Conservation (phyloP, 2,329 filamentous ascomycete species). For the Aspergillus pseudoviridinutans region DNA sequence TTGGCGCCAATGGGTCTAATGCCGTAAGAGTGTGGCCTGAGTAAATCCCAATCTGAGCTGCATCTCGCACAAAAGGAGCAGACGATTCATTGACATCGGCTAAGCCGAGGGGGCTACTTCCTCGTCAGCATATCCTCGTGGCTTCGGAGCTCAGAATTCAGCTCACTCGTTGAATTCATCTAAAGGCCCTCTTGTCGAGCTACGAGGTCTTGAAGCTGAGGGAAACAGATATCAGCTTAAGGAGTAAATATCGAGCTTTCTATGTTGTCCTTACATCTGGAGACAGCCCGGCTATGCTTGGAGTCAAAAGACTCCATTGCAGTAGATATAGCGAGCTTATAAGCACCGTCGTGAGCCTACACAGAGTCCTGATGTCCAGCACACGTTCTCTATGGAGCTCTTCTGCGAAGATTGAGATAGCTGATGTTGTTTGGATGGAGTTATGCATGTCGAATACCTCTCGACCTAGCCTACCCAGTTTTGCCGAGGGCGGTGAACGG, state of each 20-base stretch:
- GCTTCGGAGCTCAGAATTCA: not conserved
- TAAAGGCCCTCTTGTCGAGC: conserved; percentile 70
- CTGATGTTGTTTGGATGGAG: not conserved
- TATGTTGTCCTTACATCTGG: conserved; percentile 30
- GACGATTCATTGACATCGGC: conserved; percentile 17
- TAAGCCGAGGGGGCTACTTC: conserved; percentile 24
- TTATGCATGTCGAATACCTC: not conserved
- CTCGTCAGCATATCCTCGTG: conserved; percentile 12
- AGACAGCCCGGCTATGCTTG: conserved; percentile 34
- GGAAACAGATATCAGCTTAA: conserved; percentile 6
- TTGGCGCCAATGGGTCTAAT: conserved; percentile 33
- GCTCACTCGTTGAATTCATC: conserved; percentile 67
- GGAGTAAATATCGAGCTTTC: not conserved
- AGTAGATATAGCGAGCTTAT: not conserved
- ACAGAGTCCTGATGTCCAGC: not conserved
- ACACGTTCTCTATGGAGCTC: not conserved
- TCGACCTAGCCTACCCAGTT: conserved; percentile 5
- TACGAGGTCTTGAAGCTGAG: conserved; percentile 39
- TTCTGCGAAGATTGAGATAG: not conserved
- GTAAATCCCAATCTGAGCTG: conserved; percentile 15
- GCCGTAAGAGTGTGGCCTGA: conserved; percentile 28
- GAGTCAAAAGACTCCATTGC: conserved; percentile 9
- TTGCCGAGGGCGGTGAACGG: conserved; percentile 20
- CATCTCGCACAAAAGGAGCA: conserved; percentile 10
- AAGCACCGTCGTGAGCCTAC: not conserved